Evolutionary conservation across 768 basidiomycete species (phyloP).

Genomic region (Pholiota conissans): DNA sequence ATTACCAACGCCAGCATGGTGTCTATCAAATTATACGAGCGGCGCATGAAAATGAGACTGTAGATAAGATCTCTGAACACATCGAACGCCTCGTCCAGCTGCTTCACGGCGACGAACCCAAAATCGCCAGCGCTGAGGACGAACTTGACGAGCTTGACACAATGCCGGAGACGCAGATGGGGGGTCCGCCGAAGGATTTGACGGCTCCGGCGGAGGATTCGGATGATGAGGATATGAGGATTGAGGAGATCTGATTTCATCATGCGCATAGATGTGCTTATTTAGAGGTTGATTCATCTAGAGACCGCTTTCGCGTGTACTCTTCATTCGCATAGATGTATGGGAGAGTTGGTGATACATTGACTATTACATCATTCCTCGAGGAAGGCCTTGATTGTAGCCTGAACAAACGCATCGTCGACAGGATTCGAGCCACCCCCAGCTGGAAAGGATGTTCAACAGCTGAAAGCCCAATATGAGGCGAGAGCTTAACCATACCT

Average conservation of each 20-base stretch:
- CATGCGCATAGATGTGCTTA: neutral
- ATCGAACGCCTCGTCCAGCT: conserved; percentile 87
- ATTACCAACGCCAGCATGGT: conserved; percentile 75
- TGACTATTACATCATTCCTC: conserved; percentile 26
- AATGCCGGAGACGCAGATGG: conserved; percentile 13
- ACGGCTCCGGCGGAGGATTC: conserved; percentile 28
- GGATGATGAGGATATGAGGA: conserved; percentile 70
- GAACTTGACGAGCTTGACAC: conserved; percentile 21
- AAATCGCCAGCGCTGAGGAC: conserved; percentile 38
- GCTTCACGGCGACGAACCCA: conserved; percentile 76
- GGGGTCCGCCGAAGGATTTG: neutral
- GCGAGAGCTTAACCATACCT: conserved; percentile 35
- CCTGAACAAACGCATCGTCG: conserved; percentile 41
- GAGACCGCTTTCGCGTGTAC: no score
- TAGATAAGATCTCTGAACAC: conserved; percentile 84
- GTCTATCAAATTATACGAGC: conserved; percentile 85
- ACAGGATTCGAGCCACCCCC: conserved; percentile 41
- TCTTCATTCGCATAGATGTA: no score
- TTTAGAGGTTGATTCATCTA: no score
- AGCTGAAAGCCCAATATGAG: neutral
- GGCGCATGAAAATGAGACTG: conserved; percentile 75
- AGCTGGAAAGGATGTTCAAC: conserved; percentile 24
- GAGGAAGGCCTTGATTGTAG: conserved; percentile 44
- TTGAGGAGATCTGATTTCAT: conserved; percentile 65
- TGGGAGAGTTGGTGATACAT: neutral